A percentile compares a stretch with the other conserved stretches of the same genome.
Evolutionary conservation across 257 asterid species (phyloP).

Genomic region (Solanum corneliomulleri): DNA sequence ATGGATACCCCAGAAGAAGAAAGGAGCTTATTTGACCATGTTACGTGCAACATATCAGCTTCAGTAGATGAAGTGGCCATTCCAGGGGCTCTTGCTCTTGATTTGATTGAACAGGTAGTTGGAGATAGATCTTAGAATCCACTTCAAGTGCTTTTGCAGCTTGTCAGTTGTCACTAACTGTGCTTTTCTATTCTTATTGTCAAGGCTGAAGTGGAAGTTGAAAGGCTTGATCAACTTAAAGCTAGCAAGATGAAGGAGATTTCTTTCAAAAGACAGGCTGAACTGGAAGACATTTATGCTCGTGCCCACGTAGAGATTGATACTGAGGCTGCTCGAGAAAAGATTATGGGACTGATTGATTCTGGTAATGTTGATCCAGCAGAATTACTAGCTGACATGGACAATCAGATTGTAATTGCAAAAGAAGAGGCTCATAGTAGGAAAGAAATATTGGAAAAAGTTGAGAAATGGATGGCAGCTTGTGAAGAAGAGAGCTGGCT

Average conservation of each 20-base stretch:
- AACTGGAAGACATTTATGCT: constrained; percentile 85
- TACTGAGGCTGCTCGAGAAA: constrained; percentile 68
- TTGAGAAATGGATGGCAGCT: constrained; percentile 95
- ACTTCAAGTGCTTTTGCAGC: background rate
- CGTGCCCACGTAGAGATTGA: constrained; percentile 85
- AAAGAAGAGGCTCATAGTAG: constrained; percentile 88
- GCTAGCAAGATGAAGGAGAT: constrained; percentile 97
- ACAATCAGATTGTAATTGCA: constrained; percentile 71
- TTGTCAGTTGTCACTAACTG: background rate
- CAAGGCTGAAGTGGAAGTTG: constrained; percentile 94
- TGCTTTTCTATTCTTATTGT: background rate
- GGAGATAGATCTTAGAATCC: background rate
- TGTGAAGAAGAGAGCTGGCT: constrained; percentile 99
- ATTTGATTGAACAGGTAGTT: constrained; percentile 75
- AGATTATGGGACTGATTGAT: constrained; percentile 65
- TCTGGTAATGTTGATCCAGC: constrained; percentile 84
- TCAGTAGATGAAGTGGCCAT: constrained; percentile 74
- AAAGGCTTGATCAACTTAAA: constrained; percentile 90
- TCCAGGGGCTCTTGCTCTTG: constrained; percentile 86
- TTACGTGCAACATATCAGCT: constrained; percentile 79
- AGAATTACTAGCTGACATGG: constrained; percentile 85
- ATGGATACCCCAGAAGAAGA: constrained; percentile 91
- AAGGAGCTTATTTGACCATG: constrained; percentile 54
- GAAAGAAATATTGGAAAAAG: constrained; percentile 94
- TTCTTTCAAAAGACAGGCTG: constrained; percentile 85